These are phyloP conservation scores for Coemansia guatemalensis DNA, from an alignment of 192 early-diverging fungal genomes.

Conservation along the genomic window DNA sequence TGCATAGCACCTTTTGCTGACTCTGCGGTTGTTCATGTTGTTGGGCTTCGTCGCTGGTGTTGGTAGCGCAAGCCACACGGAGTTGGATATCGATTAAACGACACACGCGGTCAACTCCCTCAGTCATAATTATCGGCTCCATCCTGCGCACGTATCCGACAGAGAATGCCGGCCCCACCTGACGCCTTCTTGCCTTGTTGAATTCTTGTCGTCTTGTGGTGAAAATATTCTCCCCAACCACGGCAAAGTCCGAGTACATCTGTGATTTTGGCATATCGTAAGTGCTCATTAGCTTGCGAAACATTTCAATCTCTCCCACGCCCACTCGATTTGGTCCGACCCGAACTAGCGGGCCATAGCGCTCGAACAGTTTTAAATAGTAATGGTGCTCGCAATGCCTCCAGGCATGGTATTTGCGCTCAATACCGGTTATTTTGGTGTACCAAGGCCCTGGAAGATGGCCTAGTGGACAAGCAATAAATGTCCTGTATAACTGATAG, in stretches of 20 bases:
- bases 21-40: background rate
- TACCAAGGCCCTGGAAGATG: conserved; percentile 35
- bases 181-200: conserved; percentile 16
- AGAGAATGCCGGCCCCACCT: conserved; percentile 26
- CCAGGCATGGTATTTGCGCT: conserved; percentile 30
- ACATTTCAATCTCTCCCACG: conserved; percentile 20
- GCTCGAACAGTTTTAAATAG: conserved; percentile 10
- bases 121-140: conserved; percentile 18
- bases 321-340: conserved; percentile 15
- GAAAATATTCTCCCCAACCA: conserved; percentile 26
- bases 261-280: conserved; percentile 22
- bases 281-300: conserved; percentile 21
- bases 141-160: conserved; percentile 15
- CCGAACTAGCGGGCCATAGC: conserved; percentile 29
- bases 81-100: conserved; percentile 20
- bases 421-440: conserved; percentile 18
- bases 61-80: background rate
- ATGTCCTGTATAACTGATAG: background rate
- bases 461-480: conserved; percentile 7
- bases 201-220: conserved; percentile 28
- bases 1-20: background rate
- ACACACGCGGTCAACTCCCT: conserved; percentile 20
- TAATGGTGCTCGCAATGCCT: conserved; percentile 22
- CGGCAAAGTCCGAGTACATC: conserved; percentile 30
- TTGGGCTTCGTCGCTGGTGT: background rate